Evolutionary conservation across 208 protist species (phyloP).

Genomic region (Leishmania aethiopica): DNA sequence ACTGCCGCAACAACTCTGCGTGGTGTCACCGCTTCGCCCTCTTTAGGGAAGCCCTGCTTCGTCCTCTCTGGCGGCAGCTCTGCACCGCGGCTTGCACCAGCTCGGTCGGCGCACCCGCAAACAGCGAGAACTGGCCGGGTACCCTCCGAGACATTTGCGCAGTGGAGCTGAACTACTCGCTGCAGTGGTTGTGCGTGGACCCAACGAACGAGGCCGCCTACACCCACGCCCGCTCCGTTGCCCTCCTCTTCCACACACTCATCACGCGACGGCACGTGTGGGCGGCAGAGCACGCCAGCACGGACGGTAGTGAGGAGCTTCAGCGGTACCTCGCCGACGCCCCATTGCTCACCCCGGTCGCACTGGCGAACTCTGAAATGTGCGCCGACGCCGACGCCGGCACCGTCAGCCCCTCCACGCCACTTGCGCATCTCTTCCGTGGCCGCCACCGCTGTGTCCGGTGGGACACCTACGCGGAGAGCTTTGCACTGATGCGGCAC

Average conservation of each 20-base stretch:
- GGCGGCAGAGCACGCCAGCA: not conserved
- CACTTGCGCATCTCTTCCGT: constrained; percentile 1
- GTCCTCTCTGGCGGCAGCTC: constrained; percentile 26
- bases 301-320: not conserved
- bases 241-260: constrained; percentile 47
- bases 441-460: constrained; percentile 19
- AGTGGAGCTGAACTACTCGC: constrained; percentile 56
- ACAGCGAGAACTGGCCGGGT: not conserved
- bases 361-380: constrained; percentile 1
- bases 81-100: not conserved
- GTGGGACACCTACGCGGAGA: constrained; percentile 45
- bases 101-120: not conserved
- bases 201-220: constrained; percentile 79
- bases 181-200: constrained; percentile 66
- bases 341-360: constrained; percentile 22
- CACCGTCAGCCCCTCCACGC: constrained; percentile 14
- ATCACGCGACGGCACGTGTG: constrained; percentile 26
- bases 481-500: constrained; percentile 43
- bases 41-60: constrained; percentile 51
- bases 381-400: constrained; percentile 10
- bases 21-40: constrained; percentile 81
- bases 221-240: constrained; percentile 58
- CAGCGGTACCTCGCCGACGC: constrained; percentile 18
- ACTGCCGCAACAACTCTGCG: constrained; percentile 83
- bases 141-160: constrained; percentile 36